phyloP scores from a whole-genome alignment of 768 basidiomycete species.

The Lactarius evosmus region DNA sequence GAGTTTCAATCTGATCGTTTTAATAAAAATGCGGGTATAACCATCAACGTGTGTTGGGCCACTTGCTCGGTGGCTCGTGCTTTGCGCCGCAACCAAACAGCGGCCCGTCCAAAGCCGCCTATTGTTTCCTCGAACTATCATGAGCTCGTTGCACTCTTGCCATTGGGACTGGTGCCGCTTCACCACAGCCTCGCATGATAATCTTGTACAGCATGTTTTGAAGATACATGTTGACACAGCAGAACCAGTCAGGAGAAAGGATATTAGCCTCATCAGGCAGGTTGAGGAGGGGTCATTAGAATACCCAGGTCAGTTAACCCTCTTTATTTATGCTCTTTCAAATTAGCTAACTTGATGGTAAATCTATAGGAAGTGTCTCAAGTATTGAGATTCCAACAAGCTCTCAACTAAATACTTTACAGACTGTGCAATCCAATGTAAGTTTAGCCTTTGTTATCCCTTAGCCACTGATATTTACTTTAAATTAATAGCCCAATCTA shows the following conservation, averaged over 20 bases:
- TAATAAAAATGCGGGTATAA: not conserved
- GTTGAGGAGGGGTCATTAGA: slow-evolving; percentile 16
- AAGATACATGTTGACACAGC: slow-evolving; percentile 19
- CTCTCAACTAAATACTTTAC: not conserved
- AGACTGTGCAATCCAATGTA: not conserved
- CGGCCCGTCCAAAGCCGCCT: slow-evolving; percentile 1
- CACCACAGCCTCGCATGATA: slow-evolving; percentile 9
- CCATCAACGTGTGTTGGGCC: not conserved
- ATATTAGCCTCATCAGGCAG: slow-evolving; percentile 19
- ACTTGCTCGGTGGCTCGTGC: not conserved
- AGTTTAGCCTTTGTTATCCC: too few species aligned
- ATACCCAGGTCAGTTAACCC: not conserved
- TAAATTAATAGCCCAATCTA: not conserved
- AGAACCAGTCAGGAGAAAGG: slow-evolving; percentile 17
- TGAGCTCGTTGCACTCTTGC: slow-evolving; percentile 22
- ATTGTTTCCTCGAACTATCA: not conserved
- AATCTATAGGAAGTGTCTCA: not conserved
- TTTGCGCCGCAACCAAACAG: too few species aligned
- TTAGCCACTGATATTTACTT: not conserved
- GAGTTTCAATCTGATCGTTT: not conserved
- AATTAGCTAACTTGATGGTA: not conserved
- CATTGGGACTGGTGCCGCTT: slow-evolving; percentile 27
- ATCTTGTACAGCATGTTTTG: slow-evolving; percentile 22
- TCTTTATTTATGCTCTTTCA: not conserved
- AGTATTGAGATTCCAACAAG: not conserved